phyloP scores from a whole-genome alignment of 192 early-diverging fungal species.

The Cetraspora pellucida region DNA sequence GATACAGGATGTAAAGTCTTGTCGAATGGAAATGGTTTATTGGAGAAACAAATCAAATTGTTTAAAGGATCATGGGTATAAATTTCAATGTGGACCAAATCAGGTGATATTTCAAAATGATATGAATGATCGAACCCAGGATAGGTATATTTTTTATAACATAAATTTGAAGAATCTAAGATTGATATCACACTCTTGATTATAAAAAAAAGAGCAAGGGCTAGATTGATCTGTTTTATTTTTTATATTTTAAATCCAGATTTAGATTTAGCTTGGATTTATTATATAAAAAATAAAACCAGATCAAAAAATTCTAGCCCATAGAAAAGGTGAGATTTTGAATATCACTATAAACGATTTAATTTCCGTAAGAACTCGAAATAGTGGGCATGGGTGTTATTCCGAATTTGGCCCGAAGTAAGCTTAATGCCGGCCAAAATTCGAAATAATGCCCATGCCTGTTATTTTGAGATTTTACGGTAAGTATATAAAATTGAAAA shows the following conservation, averaged over 20 bases:
- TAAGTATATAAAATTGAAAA: no score
- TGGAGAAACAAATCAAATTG: constrained; percentile 75
- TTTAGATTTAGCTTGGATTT: no score
- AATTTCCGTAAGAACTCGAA: neutral
- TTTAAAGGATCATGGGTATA: constrained; percentile 78
- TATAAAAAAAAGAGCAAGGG: neutral
- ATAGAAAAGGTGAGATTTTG: no score
- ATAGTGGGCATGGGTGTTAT: no score
- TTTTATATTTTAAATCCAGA: neutral
- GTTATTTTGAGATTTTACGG: no score
- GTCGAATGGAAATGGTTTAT: constrained; percentile 56
- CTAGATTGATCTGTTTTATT: no score
- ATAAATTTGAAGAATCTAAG: constrained; percentile 6
- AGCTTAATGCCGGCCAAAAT: no score
- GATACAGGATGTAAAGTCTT: constrained; percentile 33
- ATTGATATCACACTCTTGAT: constrained; percentile 8
- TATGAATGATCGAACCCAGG: neutral
- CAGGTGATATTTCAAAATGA: neutral
- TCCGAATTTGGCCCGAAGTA: no score
- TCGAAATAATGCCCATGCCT: no score
- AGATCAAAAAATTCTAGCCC: no score
- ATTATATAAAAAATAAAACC: no score
- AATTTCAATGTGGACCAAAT: constrained; percentile 38
- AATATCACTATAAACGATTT: neutral
- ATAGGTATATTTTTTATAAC: constrained; percentile 12